phyloP scores from a whole-genome alignment of 176 grass and related monocot genomes.

The Coix lacrymajobi region DNA sequence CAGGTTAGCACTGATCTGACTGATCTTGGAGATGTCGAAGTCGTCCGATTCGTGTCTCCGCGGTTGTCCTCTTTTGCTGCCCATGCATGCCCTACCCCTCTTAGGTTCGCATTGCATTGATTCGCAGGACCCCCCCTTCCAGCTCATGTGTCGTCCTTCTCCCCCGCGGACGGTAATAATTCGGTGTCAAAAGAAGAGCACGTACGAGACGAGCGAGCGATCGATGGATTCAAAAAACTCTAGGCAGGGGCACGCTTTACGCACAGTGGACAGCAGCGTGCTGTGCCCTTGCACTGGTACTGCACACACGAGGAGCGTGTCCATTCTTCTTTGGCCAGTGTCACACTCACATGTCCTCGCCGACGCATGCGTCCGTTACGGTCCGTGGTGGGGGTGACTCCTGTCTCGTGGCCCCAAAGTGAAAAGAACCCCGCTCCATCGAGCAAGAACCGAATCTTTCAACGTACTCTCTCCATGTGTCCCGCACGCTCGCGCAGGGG shows the following conservation, averaged over 20 bases:
- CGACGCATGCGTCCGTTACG: too few relatives aligned
- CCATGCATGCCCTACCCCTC: neutral
- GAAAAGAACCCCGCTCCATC: neutral
- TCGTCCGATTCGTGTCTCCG: neutral
- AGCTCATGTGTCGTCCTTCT: conserved; percentile 23
- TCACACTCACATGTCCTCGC: neutral
- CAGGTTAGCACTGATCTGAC: neutral
- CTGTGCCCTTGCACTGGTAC: too few relatives aligned
- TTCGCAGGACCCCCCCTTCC: conserved; percentile 21
- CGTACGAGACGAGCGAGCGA: neutral
- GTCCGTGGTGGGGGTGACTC: too few relatives aligned
- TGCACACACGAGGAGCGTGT: too few relatives aligned
- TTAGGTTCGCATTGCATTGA: conserved; percentile 8
- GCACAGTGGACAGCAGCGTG: neutral
- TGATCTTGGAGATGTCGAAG: neutral
- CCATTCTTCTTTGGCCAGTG: neutral
- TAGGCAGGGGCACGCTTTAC: neutral
- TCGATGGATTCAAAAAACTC: neutral
- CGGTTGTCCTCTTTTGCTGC: neutral
- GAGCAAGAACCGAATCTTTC: neutral
- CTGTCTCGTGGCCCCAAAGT: neutral
- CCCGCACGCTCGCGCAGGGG: neutral
- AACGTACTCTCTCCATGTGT: neutral
- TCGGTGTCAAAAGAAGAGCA: conserved; percentile 23
- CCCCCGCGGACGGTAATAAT: neutral